phyloP scores from a whole-genome alignment of 768 basidiomycete genomes.

The Amanita molliuscula region DNA sequence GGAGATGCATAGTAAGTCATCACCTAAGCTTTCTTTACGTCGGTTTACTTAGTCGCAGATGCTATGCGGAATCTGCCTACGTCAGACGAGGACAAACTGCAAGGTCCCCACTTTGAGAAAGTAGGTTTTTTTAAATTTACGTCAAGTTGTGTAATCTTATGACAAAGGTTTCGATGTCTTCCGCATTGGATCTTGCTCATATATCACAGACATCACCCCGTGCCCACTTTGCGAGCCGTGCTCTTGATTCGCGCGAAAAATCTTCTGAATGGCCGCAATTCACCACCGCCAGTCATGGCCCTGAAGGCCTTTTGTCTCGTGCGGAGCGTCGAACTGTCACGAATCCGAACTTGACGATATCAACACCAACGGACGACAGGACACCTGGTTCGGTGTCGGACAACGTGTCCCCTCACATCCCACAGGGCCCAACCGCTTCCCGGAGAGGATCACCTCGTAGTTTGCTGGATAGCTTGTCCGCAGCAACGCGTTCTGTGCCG shows the following conservation, averaged over 20 bases:
- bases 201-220: constrained; percentile 74
- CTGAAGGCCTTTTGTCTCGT: constrained; percentile 45
- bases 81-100: constrained; percentile 84
- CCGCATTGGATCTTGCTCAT: constrained; percentile 88
- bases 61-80: constrained; percentile 84
- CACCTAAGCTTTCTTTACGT: constrained; percentile 4
- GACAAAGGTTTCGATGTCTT: constrained; percentile 68
- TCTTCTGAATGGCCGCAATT: constrained; percentile 95
- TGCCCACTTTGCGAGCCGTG: constrained; percentile 42
- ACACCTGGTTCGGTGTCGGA: constrained; percentile 41
- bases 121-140: constrained; percentile 27
- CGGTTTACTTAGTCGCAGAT: constrained; percentile 33
- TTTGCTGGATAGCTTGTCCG: constrained; percentile 47
- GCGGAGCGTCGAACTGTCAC: constrained; percentile 64
- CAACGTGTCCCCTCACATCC: constrained; percentile 52
- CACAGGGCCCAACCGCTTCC: constrained; percentile 52
- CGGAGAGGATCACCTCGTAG: constrained; percentile 70
- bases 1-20: constrained; percentile 81
- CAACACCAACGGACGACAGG: constrained; percentile 45
- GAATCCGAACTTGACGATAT: constrained; percentile 60
- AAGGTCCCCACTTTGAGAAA: constrained; percentile 51
- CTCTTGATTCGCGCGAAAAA: constrained; percentile 52
- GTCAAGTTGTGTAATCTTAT: not conserved
- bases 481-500: constrained; percentile 70
- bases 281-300: constrained; percentile 47